These are phyloP conservation scores for Prunus mira DNA, from an alignment of 306 rosid genomes.

Conservation along the genomic window DNA sequence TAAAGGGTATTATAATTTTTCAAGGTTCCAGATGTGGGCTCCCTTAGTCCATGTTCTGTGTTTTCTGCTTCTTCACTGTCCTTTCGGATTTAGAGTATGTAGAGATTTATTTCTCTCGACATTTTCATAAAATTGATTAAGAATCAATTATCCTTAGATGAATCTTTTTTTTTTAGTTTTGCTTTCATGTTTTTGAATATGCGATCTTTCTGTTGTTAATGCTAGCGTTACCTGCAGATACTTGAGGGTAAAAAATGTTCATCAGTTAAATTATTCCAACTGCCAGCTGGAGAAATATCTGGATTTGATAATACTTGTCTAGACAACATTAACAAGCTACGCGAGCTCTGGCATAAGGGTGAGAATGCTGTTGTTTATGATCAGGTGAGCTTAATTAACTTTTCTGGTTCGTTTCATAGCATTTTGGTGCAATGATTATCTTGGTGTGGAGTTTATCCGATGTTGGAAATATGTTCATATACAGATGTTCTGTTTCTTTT, in stretches of 20 bases:
- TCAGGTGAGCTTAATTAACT: conserved; percentile 36
- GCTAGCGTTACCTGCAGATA: conserved; percentile 37
- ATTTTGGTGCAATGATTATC: not conserved
- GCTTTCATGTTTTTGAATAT: not conserved
- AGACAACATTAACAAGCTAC: conserved; percentile 48
- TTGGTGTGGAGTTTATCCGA: not conserved
- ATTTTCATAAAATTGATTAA: not conserved
- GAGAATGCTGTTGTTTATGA: conserved; percentile 58
- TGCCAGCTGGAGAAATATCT: conserved; percentile 29
- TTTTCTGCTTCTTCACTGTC: not conserved
- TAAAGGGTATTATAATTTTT: not conserved
- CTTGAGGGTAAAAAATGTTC: conserved; percentile 25
- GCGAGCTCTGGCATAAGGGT: conserved; percentile 42
- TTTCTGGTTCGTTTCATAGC: not conserved
- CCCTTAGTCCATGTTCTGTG: not conserved
- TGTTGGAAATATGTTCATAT: not conserved
- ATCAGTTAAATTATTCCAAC: conserved; percentile 31
- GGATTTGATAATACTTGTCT: conserved; percentile 29
- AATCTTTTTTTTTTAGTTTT: not conserved
- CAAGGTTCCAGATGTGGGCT: not conserved
- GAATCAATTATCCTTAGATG: not conserved
- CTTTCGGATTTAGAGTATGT: not conserved
- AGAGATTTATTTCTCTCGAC: not conserved
- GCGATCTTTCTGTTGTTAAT: not conserved
- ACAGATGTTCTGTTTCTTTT: not conserved